Evolutionary conservation across 495 filamentous ascomycete genomes (phyloP).

Genomic region (Aspergillus steynii): DNA sequence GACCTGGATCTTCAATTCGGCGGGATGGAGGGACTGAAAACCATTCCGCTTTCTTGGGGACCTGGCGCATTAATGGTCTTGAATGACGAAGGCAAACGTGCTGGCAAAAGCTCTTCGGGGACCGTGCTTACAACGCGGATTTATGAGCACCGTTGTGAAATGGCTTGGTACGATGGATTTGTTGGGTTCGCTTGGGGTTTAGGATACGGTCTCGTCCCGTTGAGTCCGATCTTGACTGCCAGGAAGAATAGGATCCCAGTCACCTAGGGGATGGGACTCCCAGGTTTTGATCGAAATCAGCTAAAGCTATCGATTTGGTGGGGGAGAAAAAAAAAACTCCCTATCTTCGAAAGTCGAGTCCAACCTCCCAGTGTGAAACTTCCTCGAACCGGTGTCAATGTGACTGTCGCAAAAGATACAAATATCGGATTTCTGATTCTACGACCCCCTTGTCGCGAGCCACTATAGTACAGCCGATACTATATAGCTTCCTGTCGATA

Average conservation of each 20-base stretch:
- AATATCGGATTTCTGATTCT: constrained; percentile 24
- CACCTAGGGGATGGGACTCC: constrained; percentile 11
- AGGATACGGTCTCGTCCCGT: constrained; percentile 13
- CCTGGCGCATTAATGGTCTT: constrained; percentile 2
- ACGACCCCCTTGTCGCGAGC: constrained; percentile 37
- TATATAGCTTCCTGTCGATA: constrained; percentile 69
- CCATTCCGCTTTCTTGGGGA: neutral
- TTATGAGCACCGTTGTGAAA: constrained; percentile 12
- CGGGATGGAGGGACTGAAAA: neutral
- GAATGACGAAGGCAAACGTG: neutral
- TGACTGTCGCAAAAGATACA: constrained; percentile 17
- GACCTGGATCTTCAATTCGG: no score
- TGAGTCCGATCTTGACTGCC: constrained; percentile 15
- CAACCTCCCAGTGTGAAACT: constrained; percentile 14
- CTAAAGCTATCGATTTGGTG: constrained; percentile 13
- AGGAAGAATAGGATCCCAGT: constrained; percentile 14
- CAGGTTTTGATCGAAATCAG: constrained; percentile 7
- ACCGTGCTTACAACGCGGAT: constrained; percentile 7
- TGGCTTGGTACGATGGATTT: constrained; percentile 11
- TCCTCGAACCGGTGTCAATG: constrained; percentile 21
- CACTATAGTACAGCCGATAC: constrained; percentile 57
- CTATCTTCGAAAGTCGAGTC: constrained; percentile 9
- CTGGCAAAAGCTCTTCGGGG: neutral
- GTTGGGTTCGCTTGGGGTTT: constrained; percentile 13
- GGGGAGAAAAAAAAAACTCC: neutral